phyloP scores from a whole-genome alignment of 1,284 basidiomycete species.

The Stereum hirsutum region DNA sequence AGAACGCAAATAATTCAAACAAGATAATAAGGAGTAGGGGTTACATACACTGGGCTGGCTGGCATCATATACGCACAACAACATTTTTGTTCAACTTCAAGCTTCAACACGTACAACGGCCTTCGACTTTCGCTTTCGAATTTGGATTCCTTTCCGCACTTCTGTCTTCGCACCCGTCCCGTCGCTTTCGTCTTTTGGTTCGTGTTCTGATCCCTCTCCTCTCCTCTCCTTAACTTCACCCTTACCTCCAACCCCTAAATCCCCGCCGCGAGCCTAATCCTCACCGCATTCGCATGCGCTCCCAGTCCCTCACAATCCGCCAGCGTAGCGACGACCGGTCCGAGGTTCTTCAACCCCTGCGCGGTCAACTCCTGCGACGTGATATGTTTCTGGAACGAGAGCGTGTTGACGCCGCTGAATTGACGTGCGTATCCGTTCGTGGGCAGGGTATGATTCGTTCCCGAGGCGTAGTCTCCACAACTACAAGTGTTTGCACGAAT shows the following conservation, averaged over 20 bases:
- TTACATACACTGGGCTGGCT: too few species aligned
- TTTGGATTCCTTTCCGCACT: neutral
- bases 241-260: too few species aligned
- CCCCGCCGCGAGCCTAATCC: slow-evolving; percentile 70
- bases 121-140: neutral
- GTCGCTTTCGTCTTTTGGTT: neutral
- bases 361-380: slow-evolving; percentile 89
- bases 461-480: slow-evolving; percentile 97
- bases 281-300: slow-evolving; percentile 88
- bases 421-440: slow-evolving; percentile 96
- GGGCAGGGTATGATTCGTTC: slow-evolving; percentile 96
- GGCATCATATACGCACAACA: too few species aligned
- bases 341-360: slow-evolving; percentile 72
- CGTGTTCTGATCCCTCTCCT: too few species aligned
- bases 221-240: too few species aligned
- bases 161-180: neutral
- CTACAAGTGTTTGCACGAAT: slow-evolving; percentile 28
- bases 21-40: too few species aligned
- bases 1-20: too few species aligned
- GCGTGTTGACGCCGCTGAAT: slow-evolving; percentile 96
- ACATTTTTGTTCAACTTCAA: too few species aligned
- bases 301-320: slow-evolving; percentile 94
- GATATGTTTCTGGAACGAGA: slow-evolving; percentile 98
- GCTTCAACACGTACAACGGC: neutral
- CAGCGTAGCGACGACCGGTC: slow-evolving; percentile 84